Percentiles rank a stretch among this genome's conserved stretches.
These are phyloP conservation scores for Casuarina equisetifolia DNA, from an alignment of 306 rosid genomes.

Conservation along the genomic window DNA sequence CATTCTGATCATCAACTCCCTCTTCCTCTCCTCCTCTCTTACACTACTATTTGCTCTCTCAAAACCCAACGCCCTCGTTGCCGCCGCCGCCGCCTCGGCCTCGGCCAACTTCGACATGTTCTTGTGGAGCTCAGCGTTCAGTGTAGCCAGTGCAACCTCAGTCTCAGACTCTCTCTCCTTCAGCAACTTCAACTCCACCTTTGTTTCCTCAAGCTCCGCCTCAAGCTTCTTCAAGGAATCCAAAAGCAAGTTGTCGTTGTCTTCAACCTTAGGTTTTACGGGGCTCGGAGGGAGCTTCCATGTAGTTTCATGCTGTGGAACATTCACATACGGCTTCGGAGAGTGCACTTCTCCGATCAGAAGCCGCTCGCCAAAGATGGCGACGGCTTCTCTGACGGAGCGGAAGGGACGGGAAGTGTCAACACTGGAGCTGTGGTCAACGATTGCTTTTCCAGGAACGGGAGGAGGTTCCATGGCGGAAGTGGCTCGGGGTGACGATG, in stretches of 20 bases:
- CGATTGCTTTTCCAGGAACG: constrained; percentile 5
- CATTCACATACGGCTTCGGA: constrained; percentile 28
- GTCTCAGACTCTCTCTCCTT: constrained; percentile 80
- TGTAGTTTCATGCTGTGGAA: constrained; percentile 20
- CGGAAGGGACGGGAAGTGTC: constrained; percentile 81
- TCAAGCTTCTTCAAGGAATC: constrained; percentile 63
- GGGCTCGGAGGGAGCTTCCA: constrained; percentile 36
- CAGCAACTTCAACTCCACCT: constrained; percentile 66
- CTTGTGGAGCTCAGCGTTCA: constrained; percentile 85
- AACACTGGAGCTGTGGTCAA: constrained; percentile 38
- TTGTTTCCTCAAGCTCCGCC: constrained; percentile 73
- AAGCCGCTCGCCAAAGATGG: constrained; percentile 70
- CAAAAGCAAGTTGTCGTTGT: neutral
- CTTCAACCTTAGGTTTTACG: constrained; percentile 7
- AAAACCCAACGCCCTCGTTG: constrained; percentile 36
- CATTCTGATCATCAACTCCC: constrained; percentile 24
- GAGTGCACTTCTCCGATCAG: constrained; percentile 48
- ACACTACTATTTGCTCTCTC: constrained; percentile 4
- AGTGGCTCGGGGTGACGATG: neutral
- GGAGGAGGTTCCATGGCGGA: constrained; percentile 35
- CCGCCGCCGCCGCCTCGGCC: constrained; percentile 65
- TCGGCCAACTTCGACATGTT: constrained; percentile 73
- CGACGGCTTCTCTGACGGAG: constrained; percentile 92
- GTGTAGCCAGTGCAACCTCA: constrained; percentile 70
- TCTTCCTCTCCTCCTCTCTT: constrained; percentile 32